Percentiles rank a stretch among this genome's conserved stretches.
These are phyloP conservation scores for Aphanomyces astaci DNA, from an alignment of 352 stramenopile genomes.

Conservation along the genomic window DNA sequence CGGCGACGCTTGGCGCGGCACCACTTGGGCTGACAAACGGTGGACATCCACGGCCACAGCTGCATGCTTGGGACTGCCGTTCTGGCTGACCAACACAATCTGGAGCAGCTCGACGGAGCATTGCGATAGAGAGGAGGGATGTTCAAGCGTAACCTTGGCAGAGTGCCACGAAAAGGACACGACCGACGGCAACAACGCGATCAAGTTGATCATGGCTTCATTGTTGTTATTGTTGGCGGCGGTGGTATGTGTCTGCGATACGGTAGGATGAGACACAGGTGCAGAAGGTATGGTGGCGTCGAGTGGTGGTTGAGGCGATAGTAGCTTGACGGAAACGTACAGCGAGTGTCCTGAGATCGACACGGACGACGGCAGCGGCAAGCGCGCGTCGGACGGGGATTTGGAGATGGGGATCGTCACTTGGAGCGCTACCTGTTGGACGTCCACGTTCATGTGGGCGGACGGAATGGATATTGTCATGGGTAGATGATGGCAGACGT, in stretches of 20 bases:
- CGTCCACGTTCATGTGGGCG: neutral
- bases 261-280: too few species aligned
- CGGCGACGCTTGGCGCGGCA: neutral
- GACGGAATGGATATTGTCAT: neutral
- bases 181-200: too few species aligned
- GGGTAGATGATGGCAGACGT: neutral
- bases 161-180: constrained; percentile 14
- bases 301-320: too few species aligned
- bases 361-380: constrained; percentile 21
- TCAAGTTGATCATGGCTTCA: too few species aligned
- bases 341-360: constrained; percentile 9
- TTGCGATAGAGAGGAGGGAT: neutral
- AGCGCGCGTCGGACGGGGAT: constrained; percentile 14
- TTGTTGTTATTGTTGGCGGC: too few species aligned
- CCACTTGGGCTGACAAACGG: neutral
- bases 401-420: constrained; percentile 26
- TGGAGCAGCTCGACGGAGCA: neutral
- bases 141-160: constrained; percentile 25
- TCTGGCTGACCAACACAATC: neutral
- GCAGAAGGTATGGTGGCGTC: neutral
- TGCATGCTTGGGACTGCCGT: neutral
- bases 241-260: too few species aligned
- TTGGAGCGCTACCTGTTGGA: constrained; percentile 26
- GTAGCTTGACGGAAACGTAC: neutral
- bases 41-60: neutral